Base-by-base conservation (phyloP, 1,284 basidiomycete genomes). In the Malassezia sympodialis region DNA sequence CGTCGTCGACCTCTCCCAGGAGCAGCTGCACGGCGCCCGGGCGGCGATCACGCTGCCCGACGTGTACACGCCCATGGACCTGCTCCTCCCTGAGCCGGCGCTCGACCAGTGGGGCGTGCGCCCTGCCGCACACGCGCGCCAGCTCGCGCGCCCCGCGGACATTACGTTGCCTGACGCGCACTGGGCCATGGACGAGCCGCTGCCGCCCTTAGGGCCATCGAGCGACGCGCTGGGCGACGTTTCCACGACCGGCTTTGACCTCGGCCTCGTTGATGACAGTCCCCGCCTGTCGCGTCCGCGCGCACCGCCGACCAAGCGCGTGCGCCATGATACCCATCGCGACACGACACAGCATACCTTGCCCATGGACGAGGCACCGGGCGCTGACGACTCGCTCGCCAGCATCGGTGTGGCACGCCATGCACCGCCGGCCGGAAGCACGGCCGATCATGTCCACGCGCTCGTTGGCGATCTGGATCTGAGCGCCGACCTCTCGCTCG, bases 1-100 rank as follows among this genome's bases (percentile, higher is more conserved):
- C 59, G 78, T 90, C 8, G 90, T 93, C 50, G 90, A 96, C 77
- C 84, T 96, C 82, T 88, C 90, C 15, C 88, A 90, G 69, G 89
- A 94, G 63, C 90, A 94, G 76, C 80, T 93, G 4, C 83, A 83
- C 17, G 87, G 88, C 31, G 86, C 85, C 72, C 83, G 85, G 66
- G 88, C 88, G 60, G 83, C 87, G 23, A 90, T 91, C 73, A 90
- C 88, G 1, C 79, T 90, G 8, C 85, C 85, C 62, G 81, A 82
- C 4, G 82, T 81, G 57, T 82, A 80, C 40, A 78, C 88, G 24
- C 86, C 88, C 63, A 77, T 88, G 43, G 86, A 89, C 68, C 78
- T 88, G 15, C 77, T 88, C n/a, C 77, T 89, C 24, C 86, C 87
- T 2, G 86, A 90, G 67, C 65, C 66, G 32, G 58, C 59, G 10